Evolutionary conservation across 306 rosid genomes (phyloP).

Genomic region (Cicer arietinum): DNA sequence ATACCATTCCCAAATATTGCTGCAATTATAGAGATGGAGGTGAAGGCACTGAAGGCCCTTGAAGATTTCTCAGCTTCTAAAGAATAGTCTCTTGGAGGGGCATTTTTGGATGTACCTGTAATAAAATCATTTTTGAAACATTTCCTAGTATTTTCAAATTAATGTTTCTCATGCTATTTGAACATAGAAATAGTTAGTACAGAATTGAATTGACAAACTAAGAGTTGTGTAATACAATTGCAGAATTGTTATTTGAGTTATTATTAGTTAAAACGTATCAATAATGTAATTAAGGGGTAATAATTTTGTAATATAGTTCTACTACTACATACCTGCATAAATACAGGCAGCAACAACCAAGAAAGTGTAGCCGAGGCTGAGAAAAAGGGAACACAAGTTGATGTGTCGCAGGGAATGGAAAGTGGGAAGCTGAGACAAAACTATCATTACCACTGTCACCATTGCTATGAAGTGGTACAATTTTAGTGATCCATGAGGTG

Average conservation of each 20-base stretch:
- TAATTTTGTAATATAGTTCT: constrained; percentile 6
- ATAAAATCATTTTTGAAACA: constrained; percentile 1
- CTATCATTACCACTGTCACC: constrained; percentile 83
- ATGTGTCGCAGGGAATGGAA: constrained; percentile 90
- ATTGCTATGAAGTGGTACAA: constrained; percentile 89
- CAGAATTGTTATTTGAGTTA: no score
- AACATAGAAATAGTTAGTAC: background rate
- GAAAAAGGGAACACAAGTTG: constrained; percentile 75
- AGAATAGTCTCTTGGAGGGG: constrained; percentile 70
- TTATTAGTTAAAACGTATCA: no score
- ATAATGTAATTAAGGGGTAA: background rate
- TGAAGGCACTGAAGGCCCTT: constrained; percentile 80
- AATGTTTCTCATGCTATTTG: background rate
- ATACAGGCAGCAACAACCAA: constrained; percentile 78
- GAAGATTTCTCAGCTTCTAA: constrained; percentile 59
- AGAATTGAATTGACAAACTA: background rate
- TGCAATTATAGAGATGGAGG: constrained; percentile 87
- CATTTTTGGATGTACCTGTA: constrained; percentile 61
- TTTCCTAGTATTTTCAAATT: background rate
- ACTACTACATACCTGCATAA: constrained; percentile 62
- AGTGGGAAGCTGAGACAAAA: constrained; percentile 84
- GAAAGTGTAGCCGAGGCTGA: constrained; percentile 76
- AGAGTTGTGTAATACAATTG: background rate
- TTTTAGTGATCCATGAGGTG: constrained; percentile 76
- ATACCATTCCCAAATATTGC: constrained; percentile 94